These are phyloP conservation scores for Russula compacta DNA, from an alignment of 768 basidiomycete species.

Conservation along the genomic window DNA sequence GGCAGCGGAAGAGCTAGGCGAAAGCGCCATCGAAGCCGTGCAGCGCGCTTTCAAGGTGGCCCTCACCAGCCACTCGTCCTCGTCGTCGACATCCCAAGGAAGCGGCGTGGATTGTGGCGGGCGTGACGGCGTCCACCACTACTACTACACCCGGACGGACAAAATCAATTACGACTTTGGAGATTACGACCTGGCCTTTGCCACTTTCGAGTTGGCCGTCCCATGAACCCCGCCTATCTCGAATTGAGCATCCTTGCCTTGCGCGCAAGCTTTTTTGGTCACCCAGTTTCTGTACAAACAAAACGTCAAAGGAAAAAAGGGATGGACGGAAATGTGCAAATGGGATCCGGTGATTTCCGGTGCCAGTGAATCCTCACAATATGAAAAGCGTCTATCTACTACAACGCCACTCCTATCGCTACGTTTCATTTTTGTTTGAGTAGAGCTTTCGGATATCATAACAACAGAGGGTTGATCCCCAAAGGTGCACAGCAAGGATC, in stretches of 20 bases:
- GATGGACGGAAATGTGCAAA: background rate
- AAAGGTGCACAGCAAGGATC: background rate
- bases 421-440: background rate
- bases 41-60: slow-evolving; percentile 69
- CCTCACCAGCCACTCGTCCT: slow-evolving; percentile 28
- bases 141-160: slow-evolving; percentile 84
- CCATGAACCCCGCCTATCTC: no score
- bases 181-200: slow-evolving; percentile 84
- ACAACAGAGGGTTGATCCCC: background rate
- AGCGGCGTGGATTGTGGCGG: background rate
- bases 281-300: background rate
- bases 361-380: background rate
- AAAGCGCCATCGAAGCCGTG: slow-evolving; percentile 56
- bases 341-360: slow-evolving; percentile 4
- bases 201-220: slow-evolving; percentile 60
- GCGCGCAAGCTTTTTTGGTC: no score
- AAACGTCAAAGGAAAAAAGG: background rate
- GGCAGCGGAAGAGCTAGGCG: slow-evolving; percentile 38
- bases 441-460: background rate
- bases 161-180: slow-evolving; percentile 98
- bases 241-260: no score
- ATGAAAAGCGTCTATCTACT: background rate
- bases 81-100: slow-evolving; percentile 7
- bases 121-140: slow-evolving; percentile 26
- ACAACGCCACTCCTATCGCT: slow-evolving; percentile 3